Conservation (phyloP, 2,329 filamentous ascomycete species). For the Trichophyton rubrum region DNA sequence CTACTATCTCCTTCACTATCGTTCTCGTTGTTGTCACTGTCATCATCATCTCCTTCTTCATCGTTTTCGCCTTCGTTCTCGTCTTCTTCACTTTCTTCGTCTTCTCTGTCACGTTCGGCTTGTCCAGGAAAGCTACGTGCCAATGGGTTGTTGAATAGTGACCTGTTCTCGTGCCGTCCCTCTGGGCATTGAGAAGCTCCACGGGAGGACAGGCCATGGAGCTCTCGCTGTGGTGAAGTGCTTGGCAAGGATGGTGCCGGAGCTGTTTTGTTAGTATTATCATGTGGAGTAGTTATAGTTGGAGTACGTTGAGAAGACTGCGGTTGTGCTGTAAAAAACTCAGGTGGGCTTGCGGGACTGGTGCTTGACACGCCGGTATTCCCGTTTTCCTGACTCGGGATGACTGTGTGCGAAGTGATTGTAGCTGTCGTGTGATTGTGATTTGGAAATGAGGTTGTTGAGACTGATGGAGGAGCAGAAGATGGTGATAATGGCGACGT, state of each 20-base stretch:
- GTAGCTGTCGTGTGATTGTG: neutral
- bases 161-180: neutral
- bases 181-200: neutral
- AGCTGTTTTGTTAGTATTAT: neutral
- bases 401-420: neutral
- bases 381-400: neutral
- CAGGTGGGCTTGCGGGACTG: neutral
- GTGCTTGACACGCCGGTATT: neutral
- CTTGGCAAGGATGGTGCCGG: neutral
- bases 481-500: neutral
- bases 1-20: neutral
- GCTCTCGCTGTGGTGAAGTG: neutral
- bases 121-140: neutral
- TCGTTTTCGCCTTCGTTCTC: neutral
- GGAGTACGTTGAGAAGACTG: neutral
- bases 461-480: neutral
- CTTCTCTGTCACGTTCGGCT: neutral
- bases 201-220: neutral
- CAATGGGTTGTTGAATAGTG: neutral
- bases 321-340: neutral
- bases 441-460: neutral
- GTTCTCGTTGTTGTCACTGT: neutral
- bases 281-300: neutral
- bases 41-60: neutral
- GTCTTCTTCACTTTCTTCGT: neutral